Percentiles rank a stretch among this genome's conserved stretches.
These are phyloP conservation scores for Erodium trifolium DNA, from an alignment of 441 rosid genomes.

Conservation along the genomic window DNA sequence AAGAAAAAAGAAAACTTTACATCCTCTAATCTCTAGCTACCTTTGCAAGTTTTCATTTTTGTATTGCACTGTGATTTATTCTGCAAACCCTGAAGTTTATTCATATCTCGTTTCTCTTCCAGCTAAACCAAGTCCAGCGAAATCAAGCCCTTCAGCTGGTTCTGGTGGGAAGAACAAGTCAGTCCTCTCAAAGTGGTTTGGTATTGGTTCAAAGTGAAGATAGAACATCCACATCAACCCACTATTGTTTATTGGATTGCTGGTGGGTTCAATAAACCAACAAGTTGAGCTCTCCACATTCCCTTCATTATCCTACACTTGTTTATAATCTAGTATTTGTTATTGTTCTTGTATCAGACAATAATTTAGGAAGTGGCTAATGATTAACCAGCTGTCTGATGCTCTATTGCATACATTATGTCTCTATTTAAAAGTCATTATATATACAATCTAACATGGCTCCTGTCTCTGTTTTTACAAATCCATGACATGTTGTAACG, in stretches of 20 bases:
- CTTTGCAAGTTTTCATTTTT: neutral
- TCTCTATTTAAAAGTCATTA: no score
- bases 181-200: slow-evolving; percentile 56
- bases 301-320: neutral
- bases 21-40: neutral
- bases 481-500: neutral
- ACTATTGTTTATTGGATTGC: neutral
- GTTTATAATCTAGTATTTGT: neutral
- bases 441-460: neutral
- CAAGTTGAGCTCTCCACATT: neutral
- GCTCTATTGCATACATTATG: no score
- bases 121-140: slow-evolving; percentile 28
- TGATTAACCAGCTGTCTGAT: slow-evolving; percentile 11
- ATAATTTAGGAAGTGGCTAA: slow-evolving; percentile 5
- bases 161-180: slow-evolving; percentile 41
- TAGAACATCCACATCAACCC: neutral
- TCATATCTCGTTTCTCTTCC: slow-evolving; percentile 11
- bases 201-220: slow-evolving; percentile 43
- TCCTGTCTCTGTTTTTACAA: neutral
- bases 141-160: slow-evolving; percentile 17
- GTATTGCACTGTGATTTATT: neutral
- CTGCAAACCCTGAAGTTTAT: neutral
- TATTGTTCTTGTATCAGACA: slow-evolving; percentile 19
- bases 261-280: neutral
- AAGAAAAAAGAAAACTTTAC: neutral